Conservation (phyloP, 2,329 filamentous ascomycete genomes). For the Sarocladium kiliense region DNA sequence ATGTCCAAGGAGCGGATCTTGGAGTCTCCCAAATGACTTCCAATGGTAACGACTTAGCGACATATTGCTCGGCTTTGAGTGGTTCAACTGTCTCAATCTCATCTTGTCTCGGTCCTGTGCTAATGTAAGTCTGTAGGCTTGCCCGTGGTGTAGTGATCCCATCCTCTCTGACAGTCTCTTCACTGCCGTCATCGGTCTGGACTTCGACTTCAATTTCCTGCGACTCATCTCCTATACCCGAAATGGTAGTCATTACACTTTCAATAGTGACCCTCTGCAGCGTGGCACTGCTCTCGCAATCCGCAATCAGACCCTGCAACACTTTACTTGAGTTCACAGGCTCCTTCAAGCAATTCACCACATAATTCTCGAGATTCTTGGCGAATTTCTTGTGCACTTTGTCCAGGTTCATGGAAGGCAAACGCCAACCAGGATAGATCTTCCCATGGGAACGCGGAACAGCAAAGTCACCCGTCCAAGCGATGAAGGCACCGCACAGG, state of each 20-base stretch:
- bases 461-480: neutral
- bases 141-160: neutral
- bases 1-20: neutral
- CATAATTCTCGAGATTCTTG: slow-evolving; percentile 13
- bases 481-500: neutral
- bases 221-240: neutral
- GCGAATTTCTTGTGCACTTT: slow-evolving; percentile 10
- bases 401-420: neutral
- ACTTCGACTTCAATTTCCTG: neutral
- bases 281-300: neutral
- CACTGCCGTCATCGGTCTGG: neutral
- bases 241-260: neutral
- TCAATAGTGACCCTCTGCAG: neutral
- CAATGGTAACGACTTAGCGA: too few species aligned
- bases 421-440: slow-evolving; percentile 7
- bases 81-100: too few species aligned
- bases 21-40: too few species aligned
- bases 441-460: neutral
- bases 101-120: neutral
- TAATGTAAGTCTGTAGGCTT: neutral
- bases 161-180: neutral
- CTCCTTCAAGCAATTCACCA: neutral
- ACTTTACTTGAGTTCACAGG: neutral
- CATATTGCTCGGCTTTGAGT: too few species aligned
- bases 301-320: neutral